Evolutionary conservation across 768 basidiomycete genomes (phyloP), one percentile per base, ranked within the genome.

Genomic region (Wakefieldia striispora): DNA sequence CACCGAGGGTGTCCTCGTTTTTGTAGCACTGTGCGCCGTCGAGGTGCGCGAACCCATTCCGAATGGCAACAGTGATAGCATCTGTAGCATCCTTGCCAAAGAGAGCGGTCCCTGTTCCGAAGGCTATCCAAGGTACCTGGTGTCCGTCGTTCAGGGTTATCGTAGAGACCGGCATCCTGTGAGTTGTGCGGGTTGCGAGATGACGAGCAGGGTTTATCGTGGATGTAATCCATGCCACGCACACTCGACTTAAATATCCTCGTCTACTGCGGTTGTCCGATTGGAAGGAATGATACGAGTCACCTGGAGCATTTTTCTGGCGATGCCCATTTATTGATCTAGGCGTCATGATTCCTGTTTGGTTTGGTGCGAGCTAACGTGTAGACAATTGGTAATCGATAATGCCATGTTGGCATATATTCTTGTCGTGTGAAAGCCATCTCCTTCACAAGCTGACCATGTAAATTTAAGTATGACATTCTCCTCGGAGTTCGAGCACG

Each of bases 21-120:
- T 48, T 49, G 62, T 86, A 86, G 43, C 67, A 44, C 59, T 84
- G 82, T 3, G 83, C 83, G n/a, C 80, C 78, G 58, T 86, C 84
- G 16, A 86, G 71, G 59, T 86, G 84, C 12, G 70, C 79, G 56
- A 84, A 73, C 3, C 80, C 80, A 40, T 68, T 73, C n/a, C 74
- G 68, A 44, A 86, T 78, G n/a, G 84, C 84, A 19, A 62, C 51
- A 33, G 57, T 64, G 40, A 81, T 70, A 3, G 68, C 57, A 0
- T 50, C 13, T 20, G 70, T 53, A 11, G 75, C 78, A 53, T 84
- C 77, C 52, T 71, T 71, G 12, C 50, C 44, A 47, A 57, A 79
- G 14, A 79, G 66, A 1, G 80, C 80, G 2, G 81, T 80, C 0
- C 84, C 84, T 16, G 80, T 83, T 16, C 84, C 84, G 26, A 26